Conservation (phyloP, 257 asterid genomes). For the Forsythia viridissima region DNA sequence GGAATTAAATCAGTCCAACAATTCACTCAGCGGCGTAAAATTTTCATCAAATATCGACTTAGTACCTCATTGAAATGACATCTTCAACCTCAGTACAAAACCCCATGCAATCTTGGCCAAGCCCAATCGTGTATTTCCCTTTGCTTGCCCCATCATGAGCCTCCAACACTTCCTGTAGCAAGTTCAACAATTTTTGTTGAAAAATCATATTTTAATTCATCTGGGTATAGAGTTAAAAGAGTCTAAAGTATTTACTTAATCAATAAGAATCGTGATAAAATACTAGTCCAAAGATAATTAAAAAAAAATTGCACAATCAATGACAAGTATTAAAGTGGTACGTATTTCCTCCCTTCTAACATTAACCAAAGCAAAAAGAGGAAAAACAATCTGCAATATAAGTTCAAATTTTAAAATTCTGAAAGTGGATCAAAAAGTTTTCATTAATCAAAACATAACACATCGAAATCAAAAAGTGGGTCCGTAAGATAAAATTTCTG, state of each 20-base stretch:
- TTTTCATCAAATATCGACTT: neutral
- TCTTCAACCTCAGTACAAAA: slow-evolving; percentile 96
- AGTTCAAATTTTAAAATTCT: slow-evolving; percentile 21
- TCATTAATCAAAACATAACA: neutral
- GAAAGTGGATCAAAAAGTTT: slow-evolving; percentile 5
- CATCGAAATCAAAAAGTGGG: slow-evolving; percentile 24
- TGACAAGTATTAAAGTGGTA: too few relatives aligned
- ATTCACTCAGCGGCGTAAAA: neutral
- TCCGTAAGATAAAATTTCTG: slow-evolving; percentile 13
- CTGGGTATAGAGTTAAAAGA: neutral
- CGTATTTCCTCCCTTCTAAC: neutral
- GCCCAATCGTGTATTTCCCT: slow-evolving; percentile 99
- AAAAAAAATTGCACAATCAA: too few relatives aligned
- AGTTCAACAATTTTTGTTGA: slow-evolving; percentile 17
- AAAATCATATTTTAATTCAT: neutral
- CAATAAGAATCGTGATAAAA: neutral
- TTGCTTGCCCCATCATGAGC: slow-evolving; percentile 99
- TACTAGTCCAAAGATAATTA: neutral
- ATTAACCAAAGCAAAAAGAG: slow-evolving; percentile 21
- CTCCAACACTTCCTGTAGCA: slow-evolving; percentile 80
- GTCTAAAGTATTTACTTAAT: neutral
- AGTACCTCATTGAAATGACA: slow-evolving; percentile 97
- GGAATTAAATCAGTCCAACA: neutral
- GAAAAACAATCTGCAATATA: slow-evolving; percentile 8
- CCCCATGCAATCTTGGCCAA: slow-evolving; percentile 99